Evolutionary conservation across 2,329 filamentous ascomycete species (phyloP), one percentile per base, ranked within the genome.

Genomic region (Colletotrichum limetticola): DNA sequence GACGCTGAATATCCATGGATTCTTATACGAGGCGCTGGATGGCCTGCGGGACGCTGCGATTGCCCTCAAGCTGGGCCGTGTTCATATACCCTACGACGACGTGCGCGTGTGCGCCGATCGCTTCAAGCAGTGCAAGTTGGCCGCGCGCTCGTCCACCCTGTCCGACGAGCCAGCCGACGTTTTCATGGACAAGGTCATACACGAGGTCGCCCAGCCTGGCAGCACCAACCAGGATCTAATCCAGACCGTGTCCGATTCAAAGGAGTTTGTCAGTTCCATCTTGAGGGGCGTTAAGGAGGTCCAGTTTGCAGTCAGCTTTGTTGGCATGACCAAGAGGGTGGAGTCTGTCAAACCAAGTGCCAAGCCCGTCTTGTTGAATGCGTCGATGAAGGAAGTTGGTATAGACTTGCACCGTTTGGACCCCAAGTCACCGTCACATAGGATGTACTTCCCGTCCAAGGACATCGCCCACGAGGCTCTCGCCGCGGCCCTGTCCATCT

Each of bases 391-490:
- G 81, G 97, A 99, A 81, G 91, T 99, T 55, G 96, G 96, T 73
- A 90, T 99, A 79, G 97, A 99, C 79, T 86, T 99, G 53, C 93
- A 98, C 80, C 92, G 96, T 26, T 89, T 99, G 67, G 96, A 99
- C 80, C 93, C 94, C 55, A 96, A 94, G 78, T 98, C 95, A 19
- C 95, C 97, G 1, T 95, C 96, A 0, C 97, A 99, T 86, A 92
- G 97, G 75, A 99, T 98, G 97, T 98, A 99, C 83, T 99, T 99
- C 80, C 94, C 95, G 2, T 91, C 93, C 26, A 93, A 95, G 74
- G 97, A 98, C 80, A 92, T 98, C 78, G 97, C 97, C 14, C 97
- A 99, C 81, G 96, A 99, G 85, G 97, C 95, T 12, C 88, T 99
- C 46, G 89, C 97, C 26, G 97, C 96, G 22, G 97, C 95, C 4